phyloP scores from a whole-genome alignment of 2,329 filamentous ascomycete species.

The Cordyceps javanica region DNA sequence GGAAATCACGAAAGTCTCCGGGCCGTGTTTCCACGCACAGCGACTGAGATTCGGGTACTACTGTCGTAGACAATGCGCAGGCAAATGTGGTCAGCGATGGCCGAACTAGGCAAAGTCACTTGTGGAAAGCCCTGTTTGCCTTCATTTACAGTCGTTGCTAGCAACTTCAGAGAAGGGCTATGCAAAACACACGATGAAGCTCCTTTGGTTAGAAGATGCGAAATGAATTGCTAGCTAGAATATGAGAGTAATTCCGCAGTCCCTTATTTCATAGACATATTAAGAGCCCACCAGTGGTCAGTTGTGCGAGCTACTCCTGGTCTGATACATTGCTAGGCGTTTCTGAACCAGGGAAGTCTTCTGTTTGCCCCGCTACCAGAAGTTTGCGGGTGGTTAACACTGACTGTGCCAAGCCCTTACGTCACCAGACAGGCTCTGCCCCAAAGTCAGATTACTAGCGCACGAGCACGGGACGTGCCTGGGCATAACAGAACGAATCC shows the following conservation, averaged over 20 bases:
- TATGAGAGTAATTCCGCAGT: not conserved
- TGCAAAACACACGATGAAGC: not conserved
- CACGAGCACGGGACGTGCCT: slow-evolving; percentile 13
- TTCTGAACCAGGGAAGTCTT: not conserved
- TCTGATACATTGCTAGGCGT: not conserved
- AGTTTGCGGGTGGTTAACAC: not conserved
- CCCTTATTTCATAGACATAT: not conserved
- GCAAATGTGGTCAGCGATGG: not conserved
- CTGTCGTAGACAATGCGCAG: slow-evolving; percentile 39
- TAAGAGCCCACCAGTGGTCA: not conserved
- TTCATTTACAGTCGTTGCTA: too few relatives aligned
- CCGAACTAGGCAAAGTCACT: not conserved
- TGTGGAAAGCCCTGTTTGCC: too few relatives aligned
- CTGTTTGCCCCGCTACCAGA: not conserved
- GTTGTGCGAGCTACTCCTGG: not conserved
- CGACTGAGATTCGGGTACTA: slow-evolving; percentile 53
- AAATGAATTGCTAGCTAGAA: not conserved
- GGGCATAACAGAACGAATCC: slow-evolving; percentile 13
- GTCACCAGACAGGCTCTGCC: slow-evolving; percentile 10
- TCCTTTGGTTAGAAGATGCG: not conserved
- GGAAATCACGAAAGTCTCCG: slow-evolving; percentile 23
- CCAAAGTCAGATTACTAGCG: slow-evolving; percentile 7
- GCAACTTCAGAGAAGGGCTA: not conserved
- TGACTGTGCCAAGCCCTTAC: slow-evolving; percentile 12
- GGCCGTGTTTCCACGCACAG: slow-evolving; percentile 50